A percentile compares a stretch with the other conserved stretches of the same genome.
Evolutionary conservation across 1,139 yeast species (phyloP).

Genomic region (Geotrichum cucujoidarum): DNA sequence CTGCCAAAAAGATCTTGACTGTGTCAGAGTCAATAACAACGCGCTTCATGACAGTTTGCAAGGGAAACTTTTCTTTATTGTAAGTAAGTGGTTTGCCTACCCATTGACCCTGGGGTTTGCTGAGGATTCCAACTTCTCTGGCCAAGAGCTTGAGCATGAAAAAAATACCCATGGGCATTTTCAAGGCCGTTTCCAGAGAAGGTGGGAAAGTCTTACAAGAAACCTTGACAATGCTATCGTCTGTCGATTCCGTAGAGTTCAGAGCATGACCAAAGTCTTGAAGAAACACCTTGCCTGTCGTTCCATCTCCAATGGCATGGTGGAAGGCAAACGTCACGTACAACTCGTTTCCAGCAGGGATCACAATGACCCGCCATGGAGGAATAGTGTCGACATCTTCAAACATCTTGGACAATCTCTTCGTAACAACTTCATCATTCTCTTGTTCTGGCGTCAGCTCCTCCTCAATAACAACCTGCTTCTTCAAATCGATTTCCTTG

Average conservation of each 20-base stretch:
- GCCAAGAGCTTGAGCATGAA: not conserved
- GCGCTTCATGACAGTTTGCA: not conserved
- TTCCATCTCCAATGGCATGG: slow-evolving; percentile 18
- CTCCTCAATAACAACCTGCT: slow-evolving; percentile 3
- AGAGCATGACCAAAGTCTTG: slow-evolving; percentile 1
- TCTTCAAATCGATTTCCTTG: slow-evolving; percentile 4
- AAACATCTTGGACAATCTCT: not conserved
- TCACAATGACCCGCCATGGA: slow-evolving; percentile 16
- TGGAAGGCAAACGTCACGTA: slow-evolving; percentile 13
- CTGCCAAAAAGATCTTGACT: slow-evolving; percentile 1
- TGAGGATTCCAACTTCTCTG: slow-evolving; percentile 1
- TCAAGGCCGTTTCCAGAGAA: slow-evolving; percentile 7
- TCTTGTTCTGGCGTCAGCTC: not conserved
- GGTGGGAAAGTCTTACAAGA: slow-evolving; percentile 2
- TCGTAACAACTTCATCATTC: not conserved
- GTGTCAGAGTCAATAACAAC: not conserved
- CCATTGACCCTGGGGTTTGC: slow-evolving; percentile 3
- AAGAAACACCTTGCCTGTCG: slow-evolving; percentile 15
- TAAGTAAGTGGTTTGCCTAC: slow-evolving; percentile 1
- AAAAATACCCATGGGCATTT: slow-evolving; percentile 5
- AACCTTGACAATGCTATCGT: slow-evolving; percentile 1
- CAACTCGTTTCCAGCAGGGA: slow-evolving; percentile 1
- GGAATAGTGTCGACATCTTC: slow-evolving; percentile 9
- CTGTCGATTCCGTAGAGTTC: not conserved
- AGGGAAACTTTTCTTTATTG: not conserved